These are phyloP conservation scores for Erysimum pusillum DNA, from an alignment of 441 rosid genomes.

Conservation along the genomic window DNA sequence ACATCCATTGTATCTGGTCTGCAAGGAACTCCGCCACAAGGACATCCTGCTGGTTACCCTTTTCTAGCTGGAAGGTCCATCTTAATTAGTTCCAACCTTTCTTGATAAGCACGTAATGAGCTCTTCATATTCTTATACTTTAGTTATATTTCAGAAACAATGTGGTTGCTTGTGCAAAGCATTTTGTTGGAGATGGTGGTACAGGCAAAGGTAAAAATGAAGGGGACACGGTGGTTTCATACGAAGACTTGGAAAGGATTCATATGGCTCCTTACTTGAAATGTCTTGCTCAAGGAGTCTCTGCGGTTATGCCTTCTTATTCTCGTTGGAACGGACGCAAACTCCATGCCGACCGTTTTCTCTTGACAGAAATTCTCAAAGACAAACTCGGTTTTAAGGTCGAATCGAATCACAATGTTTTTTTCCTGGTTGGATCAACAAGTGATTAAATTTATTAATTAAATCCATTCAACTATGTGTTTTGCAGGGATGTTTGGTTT, in stretches of 20 bases:
- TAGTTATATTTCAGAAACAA: slow-evolving; percentile 58
- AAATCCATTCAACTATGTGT: neutral
- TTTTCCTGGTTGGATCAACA: neutral
- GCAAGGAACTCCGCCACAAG: slow-evolving; percentile 79
- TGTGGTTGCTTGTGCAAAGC: slow-evolving; percentile 88
- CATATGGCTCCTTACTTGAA: slow-evolving; percentile 82
- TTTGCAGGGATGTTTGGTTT: slow-evolving; percentile 35
- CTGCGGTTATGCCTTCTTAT: slow-evolving; percentile 81
- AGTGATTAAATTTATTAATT: neutral
- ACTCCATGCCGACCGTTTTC: slow-evolving; percentile 71
- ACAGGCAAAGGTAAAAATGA: slow-evolving; percentile 71
- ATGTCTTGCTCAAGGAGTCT: slow-evolving; percentile 76
- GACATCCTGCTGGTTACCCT: slow-evolving; percentile 75
- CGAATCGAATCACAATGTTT: slow-evolving; percentile 8
- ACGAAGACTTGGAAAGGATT: slow-evolving; percentile 68
- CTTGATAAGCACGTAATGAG: neutral
- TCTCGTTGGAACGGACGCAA: slow-evolving; percentile 76
- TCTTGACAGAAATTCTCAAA: slow-evolving; percentile 75
- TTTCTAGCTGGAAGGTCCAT: slow-evolving; percentile 77
- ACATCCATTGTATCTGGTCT: slow-evolving; percentile 68
- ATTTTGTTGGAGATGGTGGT: slow-evolving; percentile 92
- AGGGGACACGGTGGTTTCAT: slow-evolving; percentile 67
- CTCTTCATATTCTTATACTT: neutral
- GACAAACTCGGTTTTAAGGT: slow-evolving; percentile 78
- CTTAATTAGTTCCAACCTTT: neutral